Conservation (phyloP, 345 rosid species). For the Rhodomyrtus tomentosa region DNA sequence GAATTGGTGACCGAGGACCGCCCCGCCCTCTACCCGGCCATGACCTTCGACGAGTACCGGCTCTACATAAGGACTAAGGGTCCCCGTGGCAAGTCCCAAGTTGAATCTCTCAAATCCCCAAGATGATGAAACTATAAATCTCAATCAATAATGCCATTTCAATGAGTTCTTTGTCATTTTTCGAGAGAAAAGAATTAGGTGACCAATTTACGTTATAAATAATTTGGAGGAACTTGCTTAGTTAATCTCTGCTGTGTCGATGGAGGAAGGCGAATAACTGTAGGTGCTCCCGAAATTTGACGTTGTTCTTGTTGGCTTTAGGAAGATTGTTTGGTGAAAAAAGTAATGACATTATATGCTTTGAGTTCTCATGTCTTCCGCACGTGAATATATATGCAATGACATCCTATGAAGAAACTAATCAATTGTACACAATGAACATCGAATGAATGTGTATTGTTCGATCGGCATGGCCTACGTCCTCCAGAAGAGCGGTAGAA, state of each 20-base stretch:
- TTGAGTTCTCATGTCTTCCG: background rate
- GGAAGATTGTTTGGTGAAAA: background rate
- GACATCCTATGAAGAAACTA: background rate
- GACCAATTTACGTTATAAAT: background rate
- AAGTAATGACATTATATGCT: background rate
- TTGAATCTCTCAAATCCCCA: slow-evolving; percentile 46
- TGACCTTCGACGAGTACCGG: slow-evolving; percentile 88
- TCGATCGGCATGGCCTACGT: background rate
- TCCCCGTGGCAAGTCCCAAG: slow-evolving; percentile 84
- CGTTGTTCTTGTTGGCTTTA: background rate
- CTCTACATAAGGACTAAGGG: slow-evolving; percentile 75
- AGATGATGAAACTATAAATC: background rate
- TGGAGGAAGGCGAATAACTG: background rate
- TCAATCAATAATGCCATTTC: background rate
- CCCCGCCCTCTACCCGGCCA: slow-evolving; percentile 58
- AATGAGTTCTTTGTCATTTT: background rate
- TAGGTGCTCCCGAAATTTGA: background rate
- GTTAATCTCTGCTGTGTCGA: background rate
- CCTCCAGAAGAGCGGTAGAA: background rate
- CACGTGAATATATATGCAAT: background rate
- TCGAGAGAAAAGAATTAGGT: background rate
- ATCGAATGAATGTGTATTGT: background rate
- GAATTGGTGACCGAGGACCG: slow-evolving; percentile 45
- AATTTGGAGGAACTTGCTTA: background rate
- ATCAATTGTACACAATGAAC: background rate